Evolutionary conservation across 805 yeast genomes (phyloP).

Genomic region (Wickerhamiella brachini): DNA sequence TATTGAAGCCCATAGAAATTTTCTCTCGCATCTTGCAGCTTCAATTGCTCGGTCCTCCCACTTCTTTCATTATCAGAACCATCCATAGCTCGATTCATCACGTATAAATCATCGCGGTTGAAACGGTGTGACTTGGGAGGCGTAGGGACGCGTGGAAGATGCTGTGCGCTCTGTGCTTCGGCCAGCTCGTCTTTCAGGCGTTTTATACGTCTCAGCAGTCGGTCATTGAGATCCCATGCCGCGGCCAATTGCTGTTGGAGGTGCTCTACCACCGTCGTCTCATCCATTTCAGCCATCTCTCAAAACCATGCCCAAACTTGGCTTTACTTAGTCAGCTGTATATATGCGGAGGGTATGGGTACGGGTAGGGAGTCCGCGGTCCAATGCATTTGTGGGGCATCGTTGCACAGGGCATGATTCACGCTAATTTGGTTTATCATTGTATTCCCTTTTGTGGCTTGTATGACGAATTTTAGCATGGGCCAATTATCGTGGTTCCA

Average conservation of each 20-base stretch:
- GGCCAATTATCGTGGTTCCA: too few relatives aligned
- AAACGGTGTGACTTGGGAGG: neutral
- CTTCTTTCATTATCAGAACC: neutral
- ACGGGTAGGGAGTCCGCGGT: too few relatives aligned
- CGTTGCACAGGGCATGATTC: too few relatives aligned
- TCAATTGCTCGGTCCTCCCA: too few relatives aligned
- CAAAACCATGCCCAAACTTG: too few relatives aligned
- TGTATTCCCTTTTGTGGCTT: too few relatives aligned
- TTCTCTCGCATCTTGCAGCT: too few relatives aligned
- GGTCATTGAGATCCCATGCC: conserved; percentile 1
- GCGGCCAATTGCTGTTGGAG: neutral
- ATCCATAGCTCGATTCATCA: neutral
- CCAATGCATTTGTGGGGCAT: too few relatives aligned
- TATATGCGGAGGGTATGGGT: too few relatives aligned
- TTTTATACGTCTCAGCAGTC: neutral
- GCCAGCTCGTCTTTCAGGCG: neutral
- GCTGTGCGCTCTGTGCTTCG: neutral
- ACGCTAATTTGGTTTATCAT: too few relatives aligned
- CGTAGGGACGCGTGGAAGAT: neutral
- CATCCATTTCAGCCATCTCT: neutral
- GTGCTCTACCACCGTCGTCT: neutral
- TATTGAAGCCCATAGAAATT: too few relatives aligned
- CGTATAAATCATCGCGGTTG: neutral
- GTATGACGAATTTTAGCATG: too few relatives aligned
- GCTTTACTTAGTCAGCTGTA: neutral